phyloP scores from a whole-genome alignment of 768 basidiomycete species.

The Russula abietina region DNA sequence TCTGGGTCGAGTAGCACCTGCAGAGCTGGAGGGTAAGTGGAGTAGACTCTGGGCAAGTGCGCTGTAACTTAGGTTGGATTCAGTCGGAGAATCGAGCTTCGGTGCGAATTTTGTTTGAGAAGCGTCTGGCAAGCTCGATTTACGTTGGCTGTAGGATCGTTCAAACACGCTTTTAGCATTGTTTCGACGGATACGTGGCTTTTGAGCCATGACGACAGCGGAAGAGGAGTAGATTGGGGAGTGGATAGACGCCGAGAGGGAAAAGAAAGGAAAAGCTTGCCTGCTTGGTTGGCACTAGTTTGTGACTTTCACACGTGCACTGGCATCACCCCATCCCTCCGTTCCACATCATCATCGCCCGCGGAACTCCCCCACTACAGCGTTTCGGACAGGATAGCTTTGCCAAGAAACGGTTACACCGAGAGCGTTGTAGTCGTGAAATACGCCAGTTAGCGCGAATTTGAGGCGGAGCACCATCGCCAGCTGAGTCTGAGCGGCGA shows the following conservation, averaged over 20 bases:
- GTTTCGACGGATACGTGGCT: neutral
- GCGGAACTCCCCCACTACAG: neutral
- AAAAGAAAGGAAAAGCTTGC: neutral
- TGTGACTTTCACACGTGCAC: constrained; percentile 21
- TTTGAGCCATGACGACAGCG: neutral
- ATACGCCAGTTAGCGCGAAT: neutral
- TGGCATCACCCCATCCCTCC: constrained; percentile 20
- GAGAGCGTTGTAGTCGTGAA: neutral
- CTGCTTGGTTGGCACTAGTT: neutral
- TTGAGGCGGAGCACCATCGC: constrained; percentile 25
- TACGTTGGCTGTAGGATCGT: too few relatives aligned
- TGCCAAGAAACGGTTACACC: neutral
- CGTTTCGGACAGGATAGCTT: neutral
- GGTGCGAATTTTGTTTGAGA: too few relatives aligned
- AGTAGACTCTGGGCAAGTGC: neutral
- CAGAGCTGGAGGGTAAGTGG: neutral
- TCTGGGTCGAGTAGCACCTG: neutral
- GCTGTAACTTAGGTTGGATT: neutral
- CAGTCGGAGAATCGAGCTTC: constrained; percentile 20
- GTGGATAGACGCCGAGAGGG: constrained; percentile 6
- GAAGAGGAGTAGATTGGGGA: neutral
- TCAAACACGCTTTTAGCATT: too few relatives aligned
- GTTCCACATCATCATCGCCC: constrained; percentile 22
- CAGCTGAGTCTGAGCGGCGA: constrained; percentile 26
- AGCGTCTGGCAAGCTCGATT: too few relatives aligned